Evolutionary conservation across 768 basidiomycete genomes (phyloP), one percentile per base, ranked within the genome.

Genomic region (Collybia mongolica): DNA sequence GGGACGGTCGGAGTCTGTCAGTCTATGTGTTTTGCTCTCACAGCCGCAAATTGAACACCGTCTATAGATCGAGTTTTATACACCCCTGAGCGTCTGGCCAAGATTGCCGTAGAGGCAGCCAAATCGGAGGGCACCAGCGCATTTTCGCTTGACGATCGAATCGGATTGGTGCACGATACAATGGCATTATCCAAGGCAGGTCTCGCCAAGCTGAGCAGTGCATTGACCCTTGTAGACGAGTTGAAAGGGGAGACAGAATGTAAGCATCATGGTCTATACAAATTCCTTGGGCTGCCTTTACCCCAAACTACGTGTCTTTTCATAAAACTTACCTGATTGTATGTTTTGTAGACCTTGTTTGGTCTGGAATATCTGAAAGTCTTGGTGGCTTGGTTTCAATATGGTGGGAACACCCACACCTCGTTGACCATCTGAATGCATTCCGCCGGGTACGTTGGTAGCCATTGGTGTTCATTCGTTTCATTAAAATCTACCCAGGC

Each of bases 1-100:
- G 86, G 86, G 37, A 94, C 93, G 0, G 80, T 81, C 44, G 93
- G 95, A 52, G 90, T 96, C 58, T 98, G 92, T 92, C 57, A 54
- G 92, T 75, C 7, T 17, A 48, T 54, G 17, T 40, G 18, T 44
- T 43, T 50, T 40, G 46, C 11, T 6, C 28, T 41, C 26, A 32
- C 23, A 18, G 26, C 9, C 5, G 9, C 26, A 22, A 6, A 20
- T 39, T 41, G 15, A 19, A 49, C 22, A 48, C 36, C 36, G 55
- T 57, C 46, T 26, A 20, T 48, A 92, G 91, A 87, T 68, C 90
- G 94, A 24, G 93, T 95, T 18, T 70, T 88, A 26, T 99, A 99
- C 71, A 77, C 86, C 8, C 81, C 89, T 20, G 87, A 90, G 55
- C 79, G 90, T 42, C 75, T 97, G 12, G 75, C 75, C 20, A 83